Conservation (phyloP, 441 rosid species). For the Syzygium malaccense region DNA sequence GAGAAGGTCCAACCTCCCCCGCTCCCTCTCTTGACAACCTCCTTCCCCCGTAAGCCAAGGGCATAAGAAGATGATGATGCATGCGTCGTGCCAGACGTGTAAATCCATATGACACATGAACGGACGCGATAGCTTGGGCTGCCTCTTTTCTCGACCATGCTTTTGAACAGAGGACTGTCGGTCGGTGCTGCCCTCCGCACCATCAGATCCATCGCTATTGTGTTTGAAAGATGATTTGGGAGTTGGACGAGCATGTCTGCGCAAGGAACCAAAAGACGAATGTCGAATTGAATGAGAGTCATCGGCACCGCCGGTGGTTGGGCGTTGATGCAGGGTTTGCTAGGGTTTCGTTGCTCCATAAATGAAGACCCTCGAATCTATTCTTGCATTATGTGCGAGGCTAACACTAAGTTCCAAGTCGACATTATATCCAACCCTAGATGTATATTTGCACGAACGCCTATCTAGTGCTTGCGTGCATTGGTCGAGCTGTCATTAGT, state of each 20-base stretch:
- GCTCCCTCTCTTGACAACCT: not conserved
- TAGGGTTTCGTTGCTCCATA: not conserved
- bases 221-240: not conserved
- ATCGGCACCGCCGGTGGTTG: not conserved
- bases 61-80: no score
- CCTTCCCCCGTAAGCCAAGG: not conserved
- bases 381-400: not conserved
- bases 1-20: not conserved
- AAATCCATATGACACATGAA: fast-evolving
- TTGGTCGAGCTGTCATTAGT: not conserved
- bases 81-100: no score
- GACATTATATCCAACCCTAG: not conserved
- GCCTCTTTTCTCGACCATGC: not conserved
- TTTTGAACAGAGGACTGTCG: not conserved
- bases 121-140: not conserved
- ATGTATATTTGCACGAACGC: not conserved
- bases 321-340: not conserved
- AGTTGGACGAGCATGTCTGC: not conserved
- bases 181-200: not conserved
- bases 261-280: not conserved
- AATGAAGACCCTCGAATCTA: not conserved
- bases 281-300: not conserved
- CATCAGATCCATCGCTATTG: not conserved
- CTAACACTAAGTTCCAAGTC: not conserved
- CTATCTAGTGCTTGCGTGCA: not conserved